Base-by-base conservation (phyloP, 1,284 basidiomycete genomes). In the Afroboletus lepidellus region DNA sequence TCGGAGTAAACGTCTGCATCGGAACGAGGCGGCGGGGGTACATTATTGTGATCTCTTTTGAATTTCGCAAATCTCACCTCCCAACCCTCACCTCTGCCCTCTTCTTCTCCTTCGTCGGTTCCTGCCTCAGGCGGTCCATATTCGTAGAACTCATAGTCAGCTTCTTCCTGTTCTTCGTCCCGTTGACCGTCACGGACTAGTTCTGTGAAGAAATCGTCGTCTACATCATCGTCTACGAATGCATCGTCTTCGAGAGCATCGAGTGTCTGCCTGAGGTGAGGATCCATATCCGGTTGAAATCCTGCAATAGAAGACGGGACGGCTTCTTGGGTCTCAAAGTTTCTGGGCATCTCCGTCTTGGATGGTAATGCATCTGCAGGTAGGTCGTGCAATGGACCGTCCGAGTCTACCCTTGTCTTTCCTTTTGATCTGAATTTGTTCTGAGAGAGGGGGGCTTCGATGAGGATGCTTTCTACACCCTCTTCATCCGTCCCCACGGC, bases 181-280 rank as follows among this genome's bases (percentile, higher is more conserved):
- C 85, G 75, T 68, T 88, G 89, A 30, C 92, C 92, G n/a, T 83
- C 85, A 37, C 70, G 75, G 13, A 95, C 81, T 2, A 95, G 75
- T 55, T 87, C 81, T 11, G 74, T 73, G 55, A 93, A 93, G 65
- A 92, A 87, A 60, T 84, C 80, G 46, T 89, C 89, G 27, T 82
- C 84, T 5, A 84, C 67, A 11, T 74, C 80, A 51, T 86, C 86
- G 45, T 92, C 88, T 12, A 96, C 87, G 62, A 94, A 98, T 5
- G 90, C 95, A 55, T 98, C 94, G 66, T 99, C 95, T 51, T 99
- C 96, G 18, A 99, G 76, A 4, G 97, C 97, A 63, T 98, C 95
- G 29, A 99, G 76, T 0, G 85, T 85, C 69, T 99, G 96, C 16
- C 97, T 81, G 32, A 99, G 77, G 72, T 96, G 93, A 5, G 94